These are phyloP conservation scores for Lachnellula hyalina DNA, from an alignment of 2,329 filamentous ascomycete species.

Conservation along the genomic window DNA sequence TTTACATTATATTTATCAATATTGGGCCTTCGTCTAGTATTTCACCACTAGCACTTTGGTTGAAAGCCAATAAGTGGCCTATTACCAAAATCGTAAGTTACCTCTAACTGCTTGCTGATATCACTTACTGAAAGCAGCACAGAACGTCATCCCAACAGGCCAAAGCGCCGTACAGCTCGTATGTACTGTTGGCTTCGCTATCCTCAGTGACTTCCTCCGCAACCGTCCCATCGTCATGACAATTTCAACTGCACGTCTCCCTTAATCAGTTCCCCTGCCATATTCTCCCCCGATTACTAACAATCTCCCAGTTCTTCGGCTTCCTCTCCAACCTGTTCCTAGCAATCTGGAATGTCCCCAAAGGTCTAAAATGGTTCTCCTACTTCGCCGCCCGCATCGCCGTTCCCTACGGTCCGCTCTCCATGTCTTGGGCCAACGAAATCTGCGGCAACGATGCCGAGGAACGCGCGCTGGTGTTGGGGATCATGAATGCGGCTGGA, in stretches of 20 bases:
- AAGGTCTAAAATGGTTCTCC: constrained; percentile 25
- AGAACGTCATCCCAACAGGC: constrained; percentile 45
- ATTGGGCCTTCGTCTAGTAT: constrained; percentile 32
- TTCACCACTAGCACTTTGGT: constrained; percentile 36
- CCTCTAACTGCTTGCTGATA: background rate
- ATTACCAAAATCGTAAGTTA: constrained; percentile 40
- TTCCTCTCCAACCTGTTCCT: constrained; percentile 33
- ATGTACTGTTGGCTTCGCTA: constrained; percentile 48
- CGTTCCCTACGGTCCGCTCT: constrained; percentile 40
- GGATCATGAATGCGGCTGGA: constrained; percentile 41
- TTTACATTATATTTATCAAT: constrained; percentile 38
- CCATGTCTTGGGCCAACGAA: constrained; percentile 45
- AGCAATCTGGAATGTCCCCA: constrained; percentile 32
- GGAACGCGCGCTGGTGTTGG: constrained; percentile 44
- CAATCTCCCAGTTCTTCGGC: constrained; percentile 26
- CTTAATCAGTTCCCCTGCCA: background rate
- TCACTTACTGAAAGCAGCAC: background rate
- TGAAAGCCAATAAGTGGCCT: constrained; percentile 39
- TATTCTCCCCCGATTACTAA: background rate
- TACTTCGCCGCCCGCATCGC: constrained; percentile 33
- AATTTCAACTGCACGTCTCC: constrained; percentile 24
- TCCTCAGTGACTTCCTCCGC: constrained; percentile 45
- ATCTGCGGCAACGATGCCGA: constrained; percentile 41
- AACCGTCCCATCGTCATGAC: constrained; percentile 31
- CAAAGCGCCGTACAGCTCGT: constrained; percentile 48